These are phyloP conservation scores for Tuber microsphaerosporum DNA, from an alignment of 495 filamentous ascomycete genomes.

Conservation along the genomic window DNA sequence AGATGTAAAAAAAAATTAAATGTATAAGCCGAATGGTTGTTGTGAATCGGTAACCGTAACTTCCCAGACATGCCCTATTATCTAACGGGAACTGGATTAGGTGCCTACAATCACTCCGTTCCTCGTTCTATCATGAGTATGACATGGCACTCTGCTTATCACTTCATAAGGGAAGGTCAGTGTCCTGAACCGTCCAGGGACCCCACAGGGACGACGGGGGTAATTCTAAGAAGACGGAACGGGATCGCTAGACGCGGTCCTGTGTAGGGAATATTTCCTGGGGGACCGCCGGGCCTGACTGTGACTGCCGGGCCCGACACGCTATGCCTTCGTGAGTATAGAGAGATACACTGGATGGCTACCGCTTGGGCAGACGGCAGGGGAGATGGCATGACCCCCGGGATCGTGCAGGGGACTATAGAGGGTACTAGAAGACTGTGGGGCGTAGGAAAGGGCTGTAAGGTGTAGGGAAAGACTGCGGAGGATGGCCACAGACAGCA, in stretches of 20 bases:
- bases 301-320: neutral
- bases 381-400: neutral
- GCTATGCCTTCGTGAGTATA: neutral
- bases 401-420: neutral
- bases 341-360: neutral
- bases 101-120: neutral
- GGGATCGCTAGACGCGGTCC: neutral
- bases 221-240: neutral
- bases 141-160: too few species aligned
- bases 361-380: neutral
- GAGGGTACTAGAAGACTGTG: neutral
- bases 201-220: neutral
- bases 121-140: too few species aligned
- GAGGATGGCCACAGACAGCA: neutral
- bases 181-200: too few species aligned
- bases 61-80: neutral
- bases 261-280: neutral
- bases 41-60: too few species aligned
- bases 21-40: too few species aligned
- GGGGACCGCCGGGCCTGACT: neutral
- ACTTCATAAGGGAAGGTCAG: too few species aligned
- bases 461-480: neutral
- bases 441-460: neutral
- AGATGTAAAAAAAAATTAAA: neutral
- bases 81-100: neutral